A percentile compares a stretch with the other conserved stretches of the same genome.
Evolutionary conservation across 371 early-diverging fungal species (phyloP).

Genomic region (Encephalitozoon romaleae): DNA sequence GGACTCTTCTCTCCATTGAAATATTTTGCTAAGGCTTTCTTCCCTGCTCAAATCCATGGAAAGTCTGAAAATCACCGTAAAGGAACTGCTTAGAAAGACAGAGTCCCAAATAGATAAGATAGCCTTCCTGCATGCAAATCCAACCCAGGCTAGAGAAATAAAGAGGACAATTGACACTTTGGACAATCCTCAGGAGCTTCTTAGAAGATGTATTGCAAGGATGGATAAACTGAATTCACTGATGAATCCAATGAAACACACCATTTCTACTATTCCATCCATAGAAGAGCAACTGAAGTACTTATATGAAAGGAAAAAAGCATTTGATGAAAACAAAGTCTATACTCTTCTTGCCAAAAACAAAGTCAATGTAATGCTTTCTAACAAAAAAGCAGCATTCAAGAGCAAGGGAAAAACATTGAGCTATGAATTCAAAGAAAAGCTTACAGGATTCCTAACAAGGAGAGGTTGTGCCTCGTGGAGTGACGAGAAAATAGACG

Average conservation of each 20-base stretch:
- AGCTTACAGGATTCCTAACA: constrained; percentile 24
- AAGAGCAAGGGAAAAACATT: constrained; percentile 2
- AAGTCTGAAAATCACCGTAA: not conserved
- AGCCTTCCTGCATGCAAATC: not conserved
- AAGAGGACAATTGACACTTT: not conserved
- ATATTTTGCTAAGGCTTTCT: not conserved
- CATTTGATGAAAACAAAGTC: not conserved
- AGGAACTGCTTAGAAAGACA: not conserved
- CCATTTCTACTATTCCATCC: not conserved
- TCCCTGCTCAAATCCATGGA: not conserved
- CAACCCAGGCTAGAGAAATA: not conserved
- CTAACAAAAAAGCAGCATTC: not conserved
- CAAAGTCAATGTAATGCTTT: not conserved
- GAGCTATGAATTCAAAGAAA: constrained; percentile 18
- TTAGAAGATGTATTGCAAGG: not conserved
- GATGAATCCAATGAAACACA: not conserved
- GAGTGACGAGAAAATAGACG: constrained; percentile 32
- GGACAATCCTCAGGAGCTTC: not conserved
- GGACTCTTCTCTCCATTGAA: not conserved
- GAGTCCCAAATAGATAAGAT: not conserved
- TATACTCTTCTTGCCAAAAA: not conserved
- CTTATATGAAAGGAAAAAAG: not conserved
- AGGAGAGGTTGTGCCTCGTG: constrained; percentile 14
- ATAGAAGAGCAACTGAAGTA: not conserved
- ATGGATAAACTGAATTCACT: not conserved